Base-by-base conservation (phyloP, 164 flowering plant genomes). In the Tinospora cordifolia region DNA sequence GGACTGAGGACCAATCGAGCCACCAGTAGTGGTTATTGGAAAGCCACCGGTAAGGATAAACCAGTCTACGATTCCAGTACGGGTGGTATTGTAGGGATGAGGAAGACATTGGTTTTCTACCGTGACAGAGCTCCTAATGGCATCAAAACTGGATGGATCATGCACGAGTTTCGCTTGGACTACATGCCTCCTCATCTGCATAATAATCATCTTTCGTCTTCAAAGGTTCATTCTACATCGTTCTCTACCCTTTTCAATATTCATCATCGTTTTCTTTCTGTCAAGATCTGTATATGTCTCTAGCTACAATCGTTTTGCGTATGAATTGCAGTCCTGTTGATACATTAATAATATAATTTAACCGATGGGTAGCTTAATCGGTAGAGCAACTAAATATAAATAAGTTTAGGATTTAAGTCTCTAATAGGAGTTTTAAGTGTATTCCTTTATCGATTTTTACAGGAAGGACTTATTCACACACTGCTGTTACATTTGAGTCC, bases 1-100 rank as follows among this genome's bases (percentile, higher is more conserved):
- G 97, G 97, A 3, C 80, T 70, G 39, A 80, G 97, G 26, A 84
- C 90, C 49, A 91, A 91, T 69, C 73, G 97, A 3, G 95, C 93
- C 0, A 91, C 97, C 3, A 74, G 68, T n/a, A 72, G 77, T 38
- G 97, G 97, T 9, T 90, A 90, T 77, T 90, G 97, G 97, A 89
- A 91, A 66, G 97, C 97, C 7, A 91, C 97, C 0, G 97, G 97
- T 9, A 89, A 89, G 66, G 97, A 91, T 76, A 86, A 90, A 17
- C 80, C 77, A 5, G 87, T 89, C 51, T 38, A 73, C 5, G 84
- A 89, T 54, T 87, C 90, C 0, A 57, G 59, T 12, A 87, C 89
- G 2, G 54, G 74, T 2, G 81, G 71, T 67, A 63, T 85, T 1
- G 86, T 89, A 2, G 97, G 97, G 63, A 88, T 90, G 97, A 75